phyloP scores from a whole-genome alignment of 2,329 filamentous ascomycete species.

The Penicillium oxalicum region DNA sequence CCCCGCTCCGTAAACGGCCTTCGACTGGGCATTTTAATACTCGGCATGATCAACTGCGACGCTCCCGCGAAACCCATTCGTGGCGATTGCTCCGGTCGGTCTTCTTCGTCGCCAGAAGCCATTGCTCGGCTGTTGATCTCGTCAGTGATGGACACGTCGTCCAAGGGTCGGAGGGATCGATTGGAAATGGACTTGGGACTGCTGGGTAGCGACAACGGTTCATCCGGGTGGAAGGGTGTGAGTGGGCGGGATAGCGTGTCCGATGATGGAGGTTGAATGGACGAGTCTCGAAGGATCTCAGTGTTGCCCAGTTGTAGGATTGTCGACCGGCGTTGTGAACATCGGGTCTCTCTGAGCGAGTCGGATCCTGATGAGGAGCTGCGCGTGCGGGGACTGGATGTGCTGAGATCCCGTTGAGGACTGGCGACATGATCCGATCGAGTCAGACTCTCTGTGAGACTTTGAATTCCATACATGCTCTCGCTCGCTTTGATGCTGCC shows the following conservation, averaged over 20 bases:
- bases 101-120: slow-evolving; percentile 53
- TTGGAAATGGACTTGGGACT: slow-evolving; percentile 56
- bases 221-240: slow-evolving; percentile 47
- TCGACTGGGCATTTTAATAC: slow-evolving; percentile 81
- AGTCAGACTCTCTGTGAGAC: slow-evolving; percentile 49
- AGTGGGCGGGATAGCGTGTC: slow-evolving; percentile 37
- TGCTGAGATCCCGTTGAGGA: slow-evolving; percentile 5
- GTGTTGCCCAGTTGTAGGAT: slow-evolving; percentile 21
- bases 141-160: slow-evolving; percentile 51
- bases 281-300: slow-evolving; percentile 9
- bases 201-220: slow-evolving; percentile 48
- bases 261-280: slow-evolving; percentile 19
- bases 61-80: slow-evolving; percentile 33
- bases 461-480: slow-evolving; percentile 53
- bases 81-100: slow-evolving; percentile 25
- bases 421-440: slow-evolving; percentile 24
- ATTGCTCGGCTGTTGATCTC: slow-evolving; percentile 52
- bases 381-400: slow-evolving; percentile 9
- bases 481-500: slow-evolving; percentile 41
- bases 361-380: slow-evolving; percentile 10
- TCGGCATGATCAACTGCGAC: slow-evolving; percentile 95
- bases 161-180: slow-evolving; percentile 54
- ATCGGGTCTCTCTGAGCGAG: slow-evolving; percentile 17
- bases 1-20: slow-evolving; percentile 86
- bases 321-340: slow-evolving; percentile 29